Conservation (phyloP, 1,139 yeast species). For the Pichia sp. region DNA sequence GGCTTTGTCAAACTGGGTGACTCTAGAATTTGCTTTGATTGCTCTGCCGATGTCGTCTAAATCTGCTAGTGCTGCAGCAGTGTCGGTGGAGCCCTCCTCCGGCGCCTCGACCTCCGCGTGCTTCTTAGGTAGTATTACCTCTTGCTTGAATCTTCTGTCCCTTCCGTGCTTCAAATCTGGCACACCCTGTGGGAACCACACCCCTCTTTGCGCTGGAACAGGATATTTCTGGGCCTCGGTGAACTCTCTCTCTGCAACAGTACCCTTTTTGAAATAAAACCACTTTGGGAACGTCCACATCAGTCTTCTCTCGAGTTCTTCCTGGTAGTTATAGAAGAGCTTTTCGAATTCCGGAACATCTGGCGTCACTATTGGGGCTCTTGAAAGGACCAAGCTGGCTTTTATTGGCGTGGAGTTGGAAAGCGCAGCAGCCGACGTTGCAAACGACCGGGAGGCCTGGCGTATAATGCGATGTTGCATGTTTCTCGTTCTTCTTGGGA, state of each 20-base stretch:
- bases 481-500: not conserved
- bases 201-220: conserved; percentile 63
- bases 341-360: conserved; percentile 69
- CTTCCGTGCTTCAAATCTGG: conserved; percentile 87
- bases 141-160: conserved; percentile 82
- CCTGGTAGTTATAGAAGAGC: conserved; percentile 77
- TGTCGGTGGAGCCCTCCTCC: conserved; percentile 52
- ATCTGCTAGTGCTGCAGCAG: conserved; percentile 41
- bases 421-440: not conserved
- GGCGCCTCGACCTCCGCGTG: conserved; percentile 41
- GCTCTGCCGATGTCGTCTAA: conserved; percentile 63
- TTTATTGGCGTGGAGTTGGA: conserved; percentile 4
- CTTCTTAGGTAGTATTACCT: conserved; percentile 61
- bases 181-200: conserved; percentile 74
- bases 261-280: conserved; percentile 87
- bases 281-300: conserved; percentile 98
- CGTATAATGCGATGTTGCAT: conserved; percentile 1
- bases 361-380: conserved; percentile 81
- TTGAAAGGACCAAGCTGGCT: conserved; percentile 61
- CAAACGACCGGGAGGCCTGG: conserved; percentile 2
- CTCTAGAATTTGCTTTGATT: conserved; percentile 65
- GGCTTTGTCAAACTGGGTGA: conserved; percentile 67
- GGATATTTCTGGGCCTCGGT: conserved; percentile 75
- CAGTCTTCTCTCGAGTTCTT: conserved; percentile 78
- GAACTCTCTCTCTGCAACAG: conserved; percentile 81